Evolutionary conservation across 78 protist species (phyloP), one percentile per base, ranked within the genome.

Genomic region (Dictyostelium citrinum): DNA sequence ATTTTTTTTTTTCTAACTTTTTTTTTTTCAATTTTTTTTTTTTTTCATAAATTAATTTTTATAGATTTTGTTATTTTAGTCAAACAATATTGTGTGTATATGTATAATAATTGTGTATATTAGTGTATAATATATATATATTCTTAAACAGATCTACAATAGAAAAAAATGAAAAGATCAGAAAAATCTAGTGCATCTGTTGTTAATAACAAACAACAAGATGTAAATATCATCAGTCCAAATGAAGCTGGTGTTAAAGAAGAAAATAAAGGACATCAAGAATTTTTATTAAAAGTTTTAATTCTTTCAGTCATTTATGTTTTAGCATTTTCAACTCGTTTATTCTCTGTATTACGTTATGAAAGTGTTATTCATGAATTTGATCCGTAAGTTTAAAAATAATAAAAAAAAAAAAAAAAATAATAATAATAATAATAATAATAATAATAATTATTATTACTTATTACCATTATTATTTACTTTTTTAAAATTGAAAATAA

Each of bases 301-400:
- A 92, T 97, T 20, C 84, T 97, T 33, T 58, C 88, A 7, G 82
- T 95, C 17, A 92, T 97, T 33, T 95, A 80, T 82, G 76, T 95
- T 46, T 86, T 86, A 83, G 99, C 99, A n/a, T 98, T 98, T 74
- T 7, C 83, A 11, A 82, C 94, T 6, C 99, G 99, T 27, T 95
- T 98, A 31, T 97, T 96, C 85, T 91, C 99, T 2, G 99, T 98
- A n/a, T 33, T 98, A 45, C 98, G 99, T 14, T 99, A 91, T 90
- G 99, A 98, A 88, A 61, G 91, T 64, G 95, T 98, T 22, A 98
- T 98, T 82, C 99, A 98, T 91, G 99, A 98, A 84, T 97, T 97
- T 45, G 98, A 97, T 80, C 98, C 98, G 80, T 97, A 86, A 35
- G 80, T 39, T n/a, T n/a, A n/a, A n/a, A n/a, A n/a, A n/a, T n/a